Base-by-base conservation (phyloP, 2,329 filamentous ascomycete species). In the Penicillium janthinellum region DNA sequence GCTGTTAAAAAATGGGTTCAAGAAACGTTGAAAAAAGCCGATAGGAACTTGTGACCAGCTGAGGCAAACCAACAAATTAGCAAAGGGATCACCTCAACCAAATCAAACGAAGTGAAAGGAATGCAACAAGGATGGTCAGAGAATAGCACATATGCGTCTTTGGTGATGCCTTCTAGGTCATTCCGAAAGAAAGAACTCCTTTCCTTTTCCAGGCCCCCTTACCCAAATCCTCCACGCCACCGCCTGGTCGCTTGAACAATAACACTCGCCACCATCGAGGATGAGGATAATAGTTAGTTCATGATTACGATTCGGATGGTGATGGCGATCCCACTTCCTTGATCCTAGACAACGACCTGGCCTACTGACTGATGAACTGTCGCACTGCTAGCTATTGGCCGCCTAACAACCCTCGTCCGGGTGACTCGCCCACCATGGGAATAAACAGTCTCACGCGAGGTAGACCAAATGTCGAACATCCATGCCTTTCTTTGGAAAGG, bases 361-460 rank as follows among this genome's bases (percentile, higher is more conserved):
- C 57, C 63, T 60, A 67, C 65, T 67, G 66, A 67, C 64, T 59
- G 65, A 65, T 70, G 62, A 65, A 65, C 54, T 67, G 66, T 68
- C 65, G 58, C 60, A 67, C 45, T 52, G 37, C 25, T 45, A 45
- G 51, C 39, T 37, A 67, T 68, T 70, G 67, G 64, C 56, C 56
- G 57, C 58, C 58, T 42, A 62, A 51, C 38, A 34, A 39, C 34
- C 50, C 50, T 34, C 62, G 67, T 62, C 70, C 70, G 69, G 68
- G 66, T 73, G 71, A 73, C 71, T 70, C 45, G 60, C 52, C 57
- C 45, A 66, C 39, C 52, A 25, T 14, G 48, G 34, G 47, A 45
- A 54, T 14, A 17, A 22, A 52, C 20, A 25, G 41, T 52, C 49
- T 14, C 37, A 8, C 35, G 12, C 17, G 11, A 38, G 31, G 25